Evolutionary conservation across 2,329 filamentous ascomycete genomes (phyloP), one percentile per base, ranked within the genome.

Genomic region (Aspergillus sp.): DNA sequence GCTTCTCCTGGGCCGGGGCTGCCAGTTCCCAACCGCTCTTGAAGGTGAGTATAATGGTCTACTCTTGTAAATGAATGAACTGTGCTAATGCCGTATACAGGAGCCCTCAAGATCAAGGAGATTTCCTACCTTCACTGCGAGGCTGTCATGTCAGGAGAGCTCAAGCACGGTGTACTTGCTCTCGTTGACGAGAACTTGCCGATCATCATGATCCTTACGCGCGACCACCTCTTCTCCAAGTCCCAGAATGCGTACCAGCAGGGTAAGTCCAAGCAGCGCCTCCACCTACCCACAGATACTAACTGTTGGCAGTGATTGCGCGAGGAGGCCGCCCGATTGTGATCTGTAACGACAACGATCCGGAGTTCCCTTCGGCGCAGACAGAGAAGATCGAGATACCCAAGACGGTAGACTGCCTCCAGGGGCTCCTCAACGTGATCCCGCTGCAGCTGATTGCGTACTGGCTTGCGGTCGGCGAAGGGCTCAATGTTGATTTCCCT

Each of bases 181-280:
- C 75, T 98, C 42, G 91, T 98, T 39, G 91, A 98, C 54, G 91
- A 98, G 75, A 89, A 94, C 67, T 78, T 98, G 24, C 91, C 91
- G 42, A 98, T 98, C 62, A 94, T 98, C 66, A 98, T 98, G 91
- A 96, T 98, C 56, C 74, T 98, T 41, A 98, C 91, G 34, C 83
- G 91, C 40, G 91, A 98, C 59, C 75, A 86, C 51, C 81, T 98
- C 56, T 98, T 98, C 70, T 82, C 82, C 62, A 98, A 98, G 72
- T 96, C 91, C n/a, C 74, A 98, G 55, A 98, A 98, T 64, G 91
- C 91, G 53, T 98, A 96, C 66, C 91, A 98, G 69, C 91, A 98
- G 73, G 80, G 81, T 84, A 70, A 59, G 73, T 52, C 22, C 13
- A 22, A 29, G 10, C n/a, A n/a, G n/a, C n/a, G n/a, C n/a, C n/a